Base-by-base conservation (phyloP, 202 grass and related monocot genomes). In the Eragrostis tef region DNA sequence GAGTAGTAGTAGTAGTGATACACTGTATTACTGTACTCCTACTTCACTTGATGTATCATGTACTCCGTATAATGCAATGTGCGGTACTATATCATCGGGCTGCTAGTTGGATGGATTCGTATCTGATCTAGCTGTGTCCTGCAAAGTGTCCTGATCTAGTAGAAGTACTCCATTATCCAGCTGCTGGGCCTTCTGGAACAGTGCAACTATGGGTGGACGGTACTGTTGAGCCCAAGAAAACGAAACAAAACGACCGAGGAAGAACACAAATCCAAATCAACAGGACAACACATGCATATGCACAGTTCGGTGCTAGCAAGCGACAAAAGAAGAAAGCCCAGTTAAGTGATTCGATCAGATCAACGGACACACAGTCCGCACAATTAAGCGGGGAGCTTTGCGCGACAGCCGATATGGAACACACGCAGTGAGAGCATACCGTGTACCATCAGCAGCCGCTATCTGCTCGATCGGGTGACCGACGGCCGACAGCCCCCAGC, bases 181-280 rank as follows among this genome's bases (percentile, higher is more conserved):
- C 2, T 41, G 16, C 11, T 10, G 64, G 64, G 19, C 64, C 19
- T 66, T 44, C 4, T 44, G 64, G 20, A 67, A 67, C 36, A 44
- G 36, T 44, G 14, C 15, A 19, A 64, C 27, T 43, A 19, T 43
- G 10, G 2, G 19, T 42, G 64, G 64, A 0, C 36, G 3, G 31
- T 17, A 66, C 63, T 64, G 61, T 34, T 14, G 27, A 67, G 36
- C 34, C 17, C 15, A 2, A 44, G 17, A 44, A 11, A 67, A 25
- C 9, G n/a, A 59, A 59, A 24, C 21, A 7, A 0, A 9, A 11
- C 7, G 17, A 19, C 29, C 6, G 34, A 39, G 34, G 22, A 60
- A 60, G 57, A n/a, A 21, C 64, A 44, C 17, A 44, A 67, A 67
- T 67, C 64, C 64, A 67, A 67, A 67, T 21, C 64, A 67, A 67